These are phyloP conservation scores for Colletotrichum higginsianum DNA, from an alignment of 2,329 filamentous ascomycete genomes.

Conservation along the genomic window DNA sequence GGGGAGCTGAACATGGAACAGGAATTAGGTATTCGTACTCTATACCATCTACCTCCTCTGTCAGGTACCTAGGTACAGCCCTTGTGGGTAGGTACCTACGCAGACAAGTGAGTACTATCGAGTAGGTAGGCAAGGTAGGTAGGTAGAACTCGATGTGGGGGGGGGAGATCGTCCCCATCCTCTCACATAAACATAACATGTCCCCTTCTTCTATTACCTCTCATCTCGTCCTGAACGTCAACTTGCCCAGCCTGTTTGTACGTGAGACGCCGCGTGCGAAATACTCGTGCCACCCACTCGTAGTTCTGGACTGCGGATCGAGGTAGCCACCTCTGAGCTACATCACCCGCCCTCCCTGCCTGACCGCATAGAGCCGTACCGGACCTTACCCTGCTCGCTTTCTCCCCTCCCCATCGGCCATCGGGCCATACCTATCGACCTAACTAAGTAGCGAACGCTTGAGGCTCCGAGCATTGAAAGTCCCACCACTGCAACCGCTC, in stretches of 20 bases:
- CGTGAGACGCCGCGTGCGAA: background rate
- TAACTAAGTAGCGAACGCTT: constrained; percentile 13
- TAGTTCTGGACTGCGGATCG: too few species aligned
- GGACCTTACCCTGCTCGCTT: constrained; percentile 21
- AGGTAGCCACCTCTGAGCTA: constrained; percentile 1
- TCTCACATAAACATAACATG: background rate
- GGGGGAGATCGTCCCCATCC: background rate
- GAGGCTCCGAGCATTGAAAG: constrained; percentile 36
- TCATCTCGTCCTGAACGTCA: background rate
- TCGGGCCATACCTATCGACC: too few species aligned
- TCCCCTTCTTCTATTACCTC: too few species aligned
- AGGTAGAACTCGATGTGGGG: too few species aligned
- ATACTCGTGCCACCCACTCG: background rate
- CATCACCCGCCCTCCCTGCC: constrained; percentile 26
- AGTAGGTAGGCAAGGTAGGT: too few species aligned
- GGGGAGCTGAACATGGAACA: background rate
- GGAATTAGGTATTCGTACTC: background rate
- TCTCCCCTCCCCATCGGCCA: constrained; percentile 12
- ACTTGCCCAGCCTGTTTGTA: background rate
- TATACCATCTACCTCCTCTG: background rate
- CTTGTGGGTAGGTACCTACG: background rate
- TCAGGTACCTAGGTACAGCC: background rate
- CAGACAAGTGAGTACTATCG: too few species aligned
- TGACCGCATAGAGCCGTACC: constrained; percentile 22
- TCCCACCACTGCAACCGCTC: constrained; percentile 41